Conservation (phyloP, 257 asterid species). For the Solanum bulbocastanum region DNA sequence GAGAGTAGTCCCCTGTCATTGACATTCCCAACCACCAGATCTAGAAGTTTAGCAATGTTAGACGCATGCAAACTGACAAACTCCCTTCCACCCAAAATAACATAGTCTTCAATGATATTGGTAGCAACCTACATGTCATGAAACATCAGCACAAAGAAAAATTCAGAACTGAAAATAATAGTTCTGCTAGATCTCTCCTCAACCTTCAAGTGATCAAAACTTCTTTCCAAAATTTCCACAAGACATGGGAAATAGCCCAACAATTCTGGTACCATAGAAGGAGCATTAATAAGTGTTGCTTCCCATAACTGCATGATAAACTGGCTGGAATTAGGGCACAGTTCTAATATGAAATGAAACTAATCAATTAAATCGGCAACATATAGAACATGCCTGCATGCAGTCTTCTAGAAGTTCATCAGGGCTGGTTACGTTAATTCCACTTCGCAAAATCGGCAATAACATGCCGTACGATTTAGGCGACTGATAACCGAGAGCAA, state of each 20-base stretch:
- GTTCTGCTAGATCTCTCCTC: background rate
- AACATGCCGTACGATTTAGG: slow-evolving; percentile 70
- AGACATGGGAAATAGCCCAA: slow-evolving; percentile 78
- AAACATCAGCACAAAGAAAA: slow-evolving; percentile 11
- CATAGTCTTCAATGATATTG: slow-evolving; percentile 75
- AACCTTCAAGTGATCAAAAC: slow-evolving; percentile 86
- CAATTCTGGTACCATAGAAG: slow-evolving; percentile 74
- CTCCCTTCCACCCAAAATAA: slow-evolving; percentile 75
- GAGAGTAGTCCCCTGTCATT: slow-evolving; percentile 78
- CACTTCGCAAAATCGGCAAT: slow-evolving; percentile 70
- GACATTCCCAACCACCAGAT: slow-evolving; percentile 81
- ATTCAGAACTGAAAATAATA: background rate
- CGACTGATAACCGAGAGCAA: slow-evolving; percentile 84
- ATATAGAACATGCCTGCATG: slow-evolving; percentile 57
- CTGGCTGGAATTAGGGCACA: background rate
- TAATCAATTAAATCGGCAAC: background rate
- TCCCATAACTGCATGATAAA: slow-evolving; percentile 80
- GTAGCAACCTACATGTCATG: slow-evolving; percentile 59
- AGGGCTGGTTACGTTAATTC: slow-evolving; percentile 59
- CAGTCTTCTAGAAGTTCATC: slow-evolving; percentile 97
- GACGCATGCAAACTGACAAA: slow-evolving; percentile 76
- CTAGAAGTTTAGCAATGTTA: slow-evolving; percentile 70
- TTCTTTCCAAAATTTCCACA: slow-evolving; percentile 76
- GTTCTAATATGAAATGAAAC: background rate
- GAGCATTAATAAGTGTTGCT: slow-evolving; percentile 81